phyloP scores from a whole-genome alignment of 2,329 filamentous ascomycete genomes.

The Claviceps sp. region DNA sequence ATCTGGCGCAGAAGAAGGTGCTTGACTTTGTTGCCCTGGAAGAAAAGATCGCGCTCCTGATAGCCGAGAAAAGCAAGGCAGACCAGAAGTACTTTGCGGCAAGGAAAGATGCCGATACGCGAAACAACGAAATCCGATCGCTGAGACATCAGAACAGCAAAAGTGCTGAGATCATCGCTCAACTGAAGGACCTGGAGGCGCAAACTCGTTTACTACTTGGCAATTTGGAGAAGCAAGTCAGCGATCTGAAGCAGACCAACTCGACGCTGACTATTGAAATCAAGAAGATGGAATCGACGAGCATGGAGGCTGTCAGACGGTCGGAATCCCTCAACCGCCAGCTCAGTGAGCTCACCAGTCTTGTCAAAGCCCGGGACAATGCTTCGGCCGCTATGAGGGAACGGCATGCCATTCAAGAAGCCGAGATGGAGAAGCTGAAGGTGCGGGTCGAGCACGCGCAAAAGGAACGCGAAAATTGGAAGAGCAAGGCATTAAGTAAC shows the following conservation, averaged over 20 bases:
- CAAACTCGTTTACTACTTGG: constrained; percentile 61
- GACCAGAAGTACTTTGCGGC: constrained; percentile 97
- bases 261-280: constrained; percentile 57
- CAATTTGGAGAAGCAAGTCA: constrained; percentile 83
- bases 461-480: constrained; percentile 78
- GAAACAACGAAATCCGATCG: constrained; percentile 65
- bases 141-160: constrained; percentile 75
- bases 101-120: constrained; percentile 82
- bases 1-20: constrained; percentile 74
- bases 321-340: constrained; percentile 64
- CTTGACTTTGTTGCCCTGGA: constrained; percentile 63
- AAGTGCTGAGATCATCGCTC: constrained; percentile 83
- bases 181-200: constrained; percentile 80
- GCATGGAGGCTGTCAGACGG: constrained; percentile 54
- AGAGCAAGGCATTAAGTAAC: constrained; percentile 67
- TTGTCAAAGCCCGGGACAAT: constrained; percentile 65
- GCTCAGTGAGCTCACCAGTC: constrained; percentile 58
- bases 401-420: constrained; percentile 48
- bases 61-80: constrained; percentile 85
- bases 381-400: constrained; percentile 37
- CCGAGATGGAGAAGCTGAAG: constrained; percentile 69
- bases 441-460: constrained; percentile 63
- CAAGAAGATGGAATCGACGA: constrained; percentile 59
- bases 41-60: constrained; percentile 60
- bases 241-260: constrained; percentile 69